Percentiles rank a stretch among this genome's conserved stretches.
Conservation (phyloP, 1,139 yeast genomes). For the Blastobotrys aristatus region DNA sequence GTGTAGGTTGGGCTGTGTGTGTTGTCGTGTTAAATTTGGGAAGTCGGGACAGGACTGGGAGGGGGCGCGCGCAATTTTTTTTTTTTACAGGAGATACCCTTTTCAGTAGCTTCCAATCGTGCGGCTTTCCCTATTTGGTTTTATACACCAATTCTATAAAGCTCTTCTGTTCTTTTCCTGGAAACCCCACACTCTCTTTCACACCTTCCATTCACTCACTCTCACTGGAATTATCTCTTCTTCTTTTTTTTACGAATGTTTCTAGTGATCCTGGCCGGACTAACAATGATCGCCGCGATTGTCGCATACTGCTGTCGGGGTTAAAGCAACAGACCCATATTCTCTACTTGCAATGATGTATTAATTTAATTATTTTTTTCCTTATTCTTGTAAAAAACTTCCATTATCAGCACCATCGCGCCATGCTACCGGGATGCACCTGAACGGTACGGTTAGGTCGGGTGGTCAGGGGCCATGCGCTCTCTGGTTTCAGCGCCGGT, state of each 20-base stretch:
- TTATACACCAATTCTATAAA: no score
- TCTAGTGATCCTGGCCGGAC: neutral
- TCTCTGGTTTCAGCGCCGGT: neutral
- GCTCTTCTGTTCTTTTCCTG: no score
- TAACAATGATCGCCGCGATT: neutral
- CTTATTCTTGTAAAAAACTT: neutral
- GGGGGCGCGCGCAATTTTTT: no score
- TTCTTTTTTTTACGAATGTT: no score
- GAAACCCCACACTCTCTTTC: no score
- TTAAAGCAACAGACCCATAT: neutral
- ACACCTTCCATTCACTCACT: no score
- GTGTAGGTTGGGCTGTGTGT: neutral
- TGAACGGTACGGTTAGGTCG: neutral
- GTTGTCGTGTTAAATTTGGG: no score
- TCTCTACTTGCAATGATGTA: neutral
- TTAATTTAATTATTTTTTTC: neutral
- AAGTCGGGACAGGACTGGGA: no score
- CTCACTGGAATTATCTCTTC: no score
- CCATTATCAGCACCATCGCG: constrained; percentile 4
- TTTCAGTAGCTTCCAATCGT: no score
- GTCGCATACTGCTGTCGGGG: neutral
- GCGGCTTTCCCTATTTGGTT: no score
- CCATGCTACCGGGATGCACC: constrained; percentile 1
- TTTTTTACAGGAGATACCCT: no score
- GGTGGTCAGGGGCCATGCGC: neutral